phyloP scores from a whole-genome alignment of 2,329 filamentous ascomycete genomes.

The Stemphylium lycopersici region DNA sequence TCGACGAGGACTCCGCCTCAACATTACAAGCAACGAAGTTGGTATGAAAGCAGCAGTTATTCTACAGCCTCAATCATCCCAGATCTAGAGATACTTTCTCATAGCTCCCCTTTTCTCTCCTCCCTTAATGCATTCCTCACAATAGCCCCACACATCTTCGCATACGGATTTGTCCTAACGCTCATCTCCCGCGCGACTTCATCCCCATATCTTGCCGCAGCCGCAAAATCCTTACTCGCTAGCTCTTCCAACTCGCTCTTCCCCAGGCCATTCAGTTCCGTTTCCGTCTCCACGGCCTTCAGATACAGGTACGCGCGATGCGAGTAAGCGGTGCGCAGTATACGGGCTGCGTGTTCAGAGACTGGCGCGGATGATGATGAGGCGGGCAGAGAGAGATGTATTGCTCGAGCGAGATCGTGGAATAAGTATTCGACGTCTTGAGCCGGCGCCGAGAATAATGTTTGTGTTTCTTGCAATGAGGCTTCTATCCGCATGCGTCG shows the following conservation, averaged over 20 bases:
- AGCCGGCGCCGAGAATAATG: slow-evolving; percentile 22
- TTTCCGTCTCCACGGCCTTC: slow-evolving; percentile 47
- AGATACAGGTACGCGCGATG: slow-evolving; percentile 64
- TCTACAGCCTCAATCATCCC: no score
- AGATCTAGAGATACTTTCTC: background rate
- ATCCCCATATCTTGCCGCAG: slow-evolving; percentile 63
- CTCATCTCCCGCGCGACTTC: slow-evolving; percentile 63
- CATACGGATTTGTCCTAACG: slow-evolving; percentile 67
- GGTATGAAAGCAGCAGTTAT: no score
- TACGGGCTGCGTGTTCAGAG: slow-evolving; percentile 68
- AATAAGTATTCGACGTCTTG: slow-evolving; percentile 32
- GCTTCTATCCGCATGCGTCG: slow-evolving; percentile 61
- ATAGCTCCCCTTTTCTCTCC: slow-evolving; percentile 45
- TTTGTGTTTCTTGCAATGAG: slow-evolving; percentile 7
- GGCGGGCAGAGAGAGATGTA: slow-evolving; percentile 58
- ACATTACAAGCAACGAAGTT: no score
- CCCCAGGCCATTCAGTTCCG: slow-evolving; percentile 40
- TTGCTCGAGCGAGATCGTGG: slow-evolving; percentile 54
- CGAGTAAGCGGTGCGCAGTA: slow-evolving; percentile 72
- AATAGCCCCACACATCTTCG: slow-evolving; percentile 67
- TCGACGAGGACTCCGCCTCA: no score
- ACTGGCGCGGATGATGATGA: slow-evolving; percentile 55
- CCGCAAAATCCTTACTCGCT: slow-evolving; percentile 61
- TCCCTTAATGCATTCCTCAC: slow-evolving; percentile 65
- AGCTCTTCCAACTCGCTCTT: slow-evolving; percentile 59